A percentile compares a stretch with the other conserved stretches of the same genome.
phyloP scores from a whole-genome alignment of 371 early-diverging fungal genomes.

The Cokeromyces recurvatus region DNA sequence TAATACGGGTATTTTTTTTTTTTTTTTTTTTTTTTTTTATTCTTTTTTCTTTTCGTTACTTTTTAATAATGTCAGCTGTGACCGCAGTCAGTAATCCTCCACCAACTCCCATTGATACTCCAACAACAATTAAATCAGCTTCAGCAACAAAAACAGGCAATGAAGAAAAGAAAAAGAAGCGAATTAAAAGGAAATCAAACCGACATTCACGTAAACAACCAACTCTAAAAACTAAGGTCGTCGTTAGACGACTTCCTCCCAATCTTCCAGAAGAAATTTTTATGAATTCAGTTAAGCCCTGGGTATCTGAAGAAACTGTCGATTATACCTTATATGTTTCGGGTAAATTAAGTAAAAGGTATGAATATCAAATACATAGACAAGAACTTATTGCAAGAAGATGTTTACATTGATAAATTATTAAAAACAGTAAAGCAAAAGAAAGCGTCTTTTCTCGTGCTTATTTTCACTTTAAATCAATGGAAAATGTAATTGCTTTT shows the following conservation, averaged over 20 bases:
- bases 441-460: constrained; percentile 70
- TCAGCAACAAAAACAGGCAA: no score
- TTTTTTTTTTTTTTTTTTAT: no score
- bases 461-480: constrained; percentile 70
- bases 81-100: no score
- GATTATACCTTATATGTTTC: constrained; percentile 58
- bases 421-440: constrained; percentile 62
- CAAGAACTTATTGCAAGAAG: no score
- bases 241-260: constrained; percentile 79
- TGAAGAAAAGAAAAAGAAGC: constrained; percentile 25
- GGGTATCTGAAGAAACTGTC: constrained; percentile 46
- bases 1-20: no score
- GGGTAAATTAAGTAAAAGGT: constrained; percentile 49
- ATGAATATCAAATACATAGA: background rate
- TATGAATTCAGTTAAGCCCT: constrained; percentile 53
- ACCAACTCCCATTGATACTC: no score
- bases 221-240: constrained; percentile 60
- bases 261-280: constrained; percentile 72
- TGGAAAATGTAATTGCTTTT: constrained; percentile 67
- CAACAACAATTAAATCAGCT: no score
- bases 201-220: constrained; percentile 22
- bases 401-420: no score
- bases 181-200: constrained; percentile 29
- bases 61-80: no score
- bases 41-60: no score